These are phyloP conservation scores for Tubosaeta brunneosetosa DNA, from an alignment of 768 basidiomycete species.

Conservation along the genomic window DNA sequence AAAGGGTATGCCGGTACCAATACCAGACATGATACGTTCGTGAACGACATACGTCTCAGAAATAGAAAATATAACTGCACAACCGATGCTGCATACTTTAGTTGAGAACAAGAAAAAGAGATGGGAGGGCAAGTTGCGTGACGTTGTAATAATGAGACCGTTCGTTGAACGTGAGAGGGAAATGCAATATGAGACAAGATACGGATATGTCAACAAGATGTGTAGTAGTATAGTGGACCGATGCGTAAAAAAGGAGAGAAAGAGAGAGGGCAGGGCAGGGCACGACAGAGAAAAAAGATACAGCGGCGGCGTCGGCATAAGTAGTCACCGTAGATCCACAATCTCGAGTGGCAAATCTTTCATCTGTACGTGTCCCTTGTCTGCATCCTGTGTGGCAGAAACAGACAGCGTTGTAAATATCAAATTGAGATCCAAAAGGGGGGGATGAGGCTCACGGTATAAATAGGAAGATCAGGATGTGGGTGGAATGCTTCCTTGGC, in stretches of 20 bases:
- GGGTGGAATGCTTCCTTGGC: slow-evolving; percentile 81
- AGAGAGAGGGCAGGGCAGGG: background rate
- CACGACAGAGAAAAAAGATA: no score
- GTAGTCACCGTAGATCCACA: slow-evolving; percentile 64
- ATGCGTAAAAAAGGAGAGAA: background rate
- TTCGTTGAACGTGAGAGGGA: background rate
- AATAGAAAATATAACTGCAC: background rate
- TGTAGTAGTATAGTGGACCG: background rate
- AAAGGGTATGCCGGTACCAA: background rate
- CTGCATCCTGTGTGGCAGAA: slow-evolving; percentile 55
- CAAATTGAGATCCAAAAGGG: background rate
- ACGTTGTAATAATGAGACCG: background rate
- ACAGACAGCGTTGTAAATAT: background rate
- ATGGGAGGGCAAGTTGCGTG: background rate
- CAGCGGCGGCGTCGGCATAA: no score
- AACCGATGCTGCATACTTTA: background rate
- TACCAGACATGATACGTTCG: background rate
- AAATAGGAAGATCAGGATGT: slow-evolving; percentile 78
- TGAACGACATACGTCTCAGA: background rate
- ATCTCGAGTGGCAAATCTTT: slow-evolving; percentile 71
- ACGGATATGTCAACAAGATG: background rate
- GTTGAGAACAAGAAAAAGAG: background rate
- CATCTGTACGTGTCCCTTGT: slow-evolving; percentile 81
- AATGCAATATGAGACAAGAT: background rate
- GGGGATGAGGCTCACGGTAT: slow-evolving; percentile 56